Percentiles rank a stretch among this genome's conserved stretches.
These are phyloP conservation scores for Cercospora sp. DNA, from an alignment of 2,329 filamentous ascomycete genomes.

Conservation along the genomic window DNA sequence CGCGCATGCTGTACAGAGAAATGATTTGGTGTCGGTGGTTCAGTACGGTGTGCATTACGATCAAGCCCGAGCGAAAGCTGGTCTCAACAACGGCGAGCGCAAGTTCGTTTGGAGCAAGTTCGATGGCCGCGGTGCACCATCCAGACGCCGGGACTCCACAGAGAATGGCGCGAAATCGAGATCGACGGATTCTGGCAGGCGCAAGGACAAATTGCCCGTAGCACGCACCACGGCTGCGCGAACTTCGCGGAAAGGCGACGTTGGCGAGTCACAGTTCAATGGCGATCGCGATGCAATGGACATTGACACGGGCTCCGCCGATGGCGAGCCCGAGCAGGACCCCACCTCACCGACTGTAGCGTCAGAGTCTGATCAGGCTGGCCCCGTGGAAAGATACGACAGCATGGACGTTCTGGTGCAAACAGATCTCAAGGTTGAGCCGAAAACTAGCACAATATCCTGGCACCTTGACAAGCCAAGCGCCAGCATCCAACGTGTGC, in stretches of 20 bases:
- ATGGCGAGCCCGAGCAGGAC: slow-evolving; percentile 33
- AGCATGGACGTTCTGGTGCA: slow-evolving; percentile 39
- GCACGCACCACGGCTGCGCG: slow-evolving; percentile 35
- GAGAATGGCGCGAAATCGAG: slow-evolving; percentile 22
- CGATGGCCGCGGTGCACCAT: slow-evolving; percentile 27
- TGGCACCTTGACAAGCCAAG: slow-evolving; percentile 38
- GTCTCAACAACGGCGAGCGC: slow-evolving; percentile 26
- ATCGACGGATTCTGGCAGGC: slow-evolving; percentile 16
- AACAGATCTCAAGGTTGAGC: slow-evolving; percentile 36
- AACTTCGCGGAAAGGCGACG: slow-evolving; percentile 37
- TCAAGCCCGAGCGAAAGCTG: slow-evolving; percentile 34
- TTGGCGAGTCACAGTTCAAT: slow-evolving; percentile 40
- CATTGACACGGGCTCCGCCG: slow-evolving; percentile 38
- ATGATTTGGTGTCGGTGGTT: slow-evolving; percentile 61
- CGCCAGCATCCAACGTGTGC: slow-evolving; percentile 32
- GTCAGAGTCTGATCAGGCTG: slow-evolving; percentile 31
- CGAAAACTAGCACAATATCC: slow-evolving; percentile 39
- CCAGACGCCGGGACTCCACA: slow-evolving; percentile 20
- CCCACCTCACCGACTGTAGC: slow-evolving; percentile 30
- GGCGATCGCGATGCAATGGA: slow-evolving; percentile 49
- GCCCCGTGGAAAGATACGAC: slow-evolving; percentile 35
- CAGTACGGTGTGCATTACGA: slow-evolving; percentile 61
- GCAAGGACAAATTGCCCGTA: slow-evolving; percentile 21
- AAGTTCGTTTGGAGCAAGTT: slow-evolving; percentile 32
- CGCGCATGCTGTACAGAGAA: slow-evolving; percentile 58